Evolutionary conservation across 2,329 filamentous ascomycete species (phyloP), one percentile per base, ranked within the genome.

Genomic region (Colletotrichum nymphaeae): DNA sequence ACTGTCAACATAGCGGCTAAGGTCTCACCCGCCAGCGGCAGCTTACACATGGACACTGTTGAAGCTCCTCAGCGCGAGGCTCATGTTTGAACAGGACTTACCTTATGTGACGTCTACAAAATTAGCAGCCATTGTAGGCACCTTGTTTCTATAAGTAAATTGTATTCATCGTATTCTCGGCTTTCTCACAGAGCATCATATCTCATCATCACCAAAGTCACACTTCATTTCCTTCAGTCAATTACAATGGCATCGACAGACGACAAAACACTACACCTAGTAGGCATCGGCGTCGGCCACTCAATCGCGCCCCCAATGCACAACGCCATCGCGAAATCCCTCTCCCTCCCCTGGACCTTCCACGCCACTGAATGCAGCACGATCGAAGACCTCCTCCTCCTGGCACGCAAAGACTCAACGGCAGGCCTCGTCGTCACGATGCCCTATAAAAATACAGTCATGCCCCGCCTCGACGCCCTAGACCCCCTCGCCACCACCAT

Each of bases 281-380:
- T 81, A 30, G 84, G 84, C 14, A 75, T 83, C 14, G 81, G 81
- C 9, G 82, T 85, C 3, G 79, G 76, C 16, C 84, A 86, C 75
- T 85, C 83, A 8, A 83, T 86, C 58, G 82, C 82, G 0, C 81
- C 80, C 1, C 73, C 77, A 3, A 82, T 86, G 80, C 84, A 86
- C 77, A 82, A 83, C 68, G 78, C 77, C 73, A 82, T 86, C 73
- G 81, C 81, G 9, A 65, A 79, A 24, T 78, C 80, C 1, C 78
- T 86, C 3, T 74, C 76, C 1, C 69, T 81, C 1, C 78, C 81
- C 5, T 86, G 82, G 79, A 80, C 71, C 0, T 78, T 78, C 57
- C 69, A 74, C 56, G 69, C 74, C 2, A 77, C 75, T 9, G 75
- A 84, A 69, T 83, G 79, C 57, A 65, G 77, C 1, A 80, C 79